Conservation (phyloP, 257 asterid genomes). For the Salvia hispanica region DNA sequence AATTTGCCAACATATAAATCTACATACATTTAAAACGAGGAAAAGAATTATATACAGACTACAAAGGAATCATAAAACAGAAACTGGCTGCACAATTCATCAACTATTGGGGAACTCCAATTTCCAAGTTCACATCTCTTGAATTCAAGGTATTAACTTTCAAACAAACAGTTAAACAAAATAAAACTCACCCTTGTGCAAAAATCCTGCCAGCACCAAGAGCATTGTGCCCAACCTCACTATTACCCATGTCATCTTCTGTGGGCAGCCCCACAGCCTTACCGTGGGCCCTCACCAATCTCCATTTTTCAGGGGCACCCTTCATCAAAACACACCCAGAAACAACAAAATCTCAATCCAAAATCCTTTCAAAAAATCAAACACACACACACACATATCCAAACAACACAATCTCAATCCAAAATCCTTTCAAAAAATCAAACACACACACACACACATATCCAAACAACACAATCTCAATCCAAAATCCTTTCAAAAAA, state of each 20-base stretch:
- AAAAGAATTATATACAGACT: too few species aligned
- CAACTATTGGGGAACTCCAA: conserved; percentile 1
- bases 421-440: neutral
- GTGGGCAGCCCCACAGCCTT: conserved; percentile 95
- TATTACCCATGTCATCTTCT: conserved; percentile 98
- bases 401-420: conserved; percentile 8
- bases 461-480: neutral
- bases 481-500: neutral
- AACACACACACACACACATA: neutral
- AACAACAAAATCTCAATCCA: conserved; percentile 21
- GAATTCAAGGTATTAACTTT: neutral
- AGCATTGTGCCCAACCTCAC: conserved; percentile 99
- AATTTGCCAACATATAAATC: neutral
- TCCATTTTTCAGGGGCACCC: conserved; percentile 97
- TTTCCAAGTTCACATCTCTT: neutral
- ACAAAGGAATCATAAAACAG: neutral
- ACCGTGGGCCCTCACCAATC: conserved; percentile 94
- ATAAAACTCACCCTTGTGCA: conserved; percentile 84
- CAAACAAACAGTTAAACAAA: neutral
- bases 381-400: neutral
- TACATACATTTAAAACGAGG: too few species aligned
- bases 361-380: neutral
- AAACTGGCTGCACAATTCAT: neutral
- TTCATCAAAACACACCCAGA: conserved; percentile 40
- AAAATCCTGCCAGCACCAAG: conserved; percentile 98